A percentile compares a stretch with the other conserved stretches of the same genome.
phyloP scores from a whole-genome alignment of 2,329 filamentous ascomycete species.

The Trichoderma polysporum region DNA sequence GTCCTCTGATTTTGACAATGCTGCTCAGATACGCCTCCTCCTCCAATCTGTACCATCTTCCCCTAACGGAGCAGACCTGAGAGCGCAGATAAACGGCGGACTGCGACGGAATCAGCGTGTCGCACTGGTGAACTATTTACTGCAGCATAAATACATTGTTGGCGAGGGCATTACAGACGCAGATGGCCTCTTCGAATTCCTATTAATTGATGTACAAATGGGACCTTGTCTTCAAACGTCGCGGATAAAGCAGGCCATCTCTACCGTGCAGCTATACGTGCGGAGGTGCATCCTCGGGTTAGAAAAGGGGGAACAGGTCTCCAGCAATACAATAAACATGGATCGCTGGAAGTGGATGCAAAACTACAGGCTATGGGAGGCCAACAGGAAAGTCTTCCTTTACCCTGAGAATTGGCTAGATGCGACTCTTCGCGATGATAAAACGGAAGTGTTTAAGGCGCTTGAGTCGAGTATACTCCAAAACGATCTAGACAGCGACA shows the following conservation, averaged over 20 bases:
- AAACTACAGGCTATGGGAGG: slow-evolving; percentile 16
- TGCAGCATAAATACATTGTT: background rate
- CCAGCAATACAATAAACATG: background rate
- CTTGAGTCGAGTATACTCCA: slow-evolving; percentile 10
- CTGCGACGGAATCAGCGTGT: background rate
- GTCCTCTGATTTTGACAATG: background rate
- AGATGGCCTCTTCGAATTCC: background rate
- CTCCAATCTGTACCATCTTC: background rate
- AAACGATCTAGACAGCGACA: background rate
- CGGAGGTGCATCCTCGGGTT: slow-evolving; percentile 22
- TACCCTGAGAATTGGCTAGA: slow-evolving; percentile 22
- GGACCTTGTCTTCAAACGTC: slow-evolving; percentile 20
- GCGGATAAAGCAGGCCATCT: slow-evolving; percentile 23
- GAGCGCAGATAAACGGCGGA: background rate
- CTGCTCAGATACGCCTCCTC: background rate
- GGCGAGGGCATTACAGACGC: background rate
- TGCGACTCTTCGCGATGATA: slow-evolving; percentile 15
- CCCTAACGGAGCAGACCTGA: background rate
- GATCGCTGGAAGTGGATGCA: slow-evolving; percentile 4
- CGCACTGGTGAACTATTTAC: background rate
- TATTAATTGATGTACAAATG: slow-evolving; percentile 25
- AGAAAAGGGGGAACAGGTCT: background rate
- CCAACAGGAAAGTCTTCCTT: slow-evolving; percentile 16
- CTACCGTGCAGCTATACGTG: slow-evolving; percentile 22
- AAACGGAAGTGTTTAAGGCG: background rate